Base-by-base conservation (phyloP, 2,329 filamentous ascomycete species). In the Fusarium tanahbumbuense region DNA sequence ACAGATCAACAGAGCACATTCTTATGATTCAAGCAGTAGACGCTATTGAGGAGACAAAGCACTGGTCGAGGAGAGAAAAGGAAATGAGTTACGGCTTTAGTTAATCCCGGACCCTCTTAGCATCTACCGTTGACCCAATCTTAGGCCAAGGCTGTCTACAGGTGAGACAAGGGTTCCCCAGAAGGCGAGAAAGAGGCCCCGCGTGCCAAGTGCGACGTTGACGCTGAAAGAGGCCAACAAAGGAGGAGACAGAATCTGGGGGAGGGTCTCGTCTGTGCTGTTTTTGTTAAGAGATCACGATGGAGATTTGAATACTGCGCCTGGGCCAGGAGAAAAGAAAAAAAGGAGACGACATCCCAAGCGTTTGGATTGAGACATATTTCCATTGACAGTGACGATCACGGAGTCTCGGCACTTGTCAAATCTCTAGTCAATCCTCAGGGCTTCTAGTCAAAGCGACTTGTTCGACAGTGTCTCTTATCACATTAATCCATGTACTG, bases 161-260 rank as follows among this genome's bases (percentile, higher is more conserved):
- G 32, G 49, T 52, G 49, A 42, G 32, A 53, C 49, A 41, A 53
- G 49, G 49, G 59, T 56, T 61, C 25, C 44, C 63, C 52, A 40
- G 32, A 20, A 40, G 41, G 22, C 49, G 32, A 53, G 48, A 25
- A n/a, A 20, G 49, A 52, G 49, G 49, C 49, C 49, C 67, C 57
- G 63, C 67, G 55, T 60, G 67, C 67, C 67, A 70, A 69, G 61
- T 61, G 30, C 42, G 49, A 68, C 50, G 23, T 27, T 20, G 42
- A 52, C 28, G 49, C 16, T 67, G 32, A 40, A 60, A 41, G 25
- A 49, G 47, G 30, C 28, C 23, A n/a, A 41, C 23, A 27, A 23
- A 45, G 16, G 27, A 34, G 20, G 25, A 23, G 49, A 40, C 16
- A 47, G 45, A 67, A 58, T 42, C 52, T 45, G 61, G 67, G 61